Evolutionary conservation across 805 yeast genomes (phyloP).

Genomic region (Groenewaldozyma tartarivorans): DNA sequence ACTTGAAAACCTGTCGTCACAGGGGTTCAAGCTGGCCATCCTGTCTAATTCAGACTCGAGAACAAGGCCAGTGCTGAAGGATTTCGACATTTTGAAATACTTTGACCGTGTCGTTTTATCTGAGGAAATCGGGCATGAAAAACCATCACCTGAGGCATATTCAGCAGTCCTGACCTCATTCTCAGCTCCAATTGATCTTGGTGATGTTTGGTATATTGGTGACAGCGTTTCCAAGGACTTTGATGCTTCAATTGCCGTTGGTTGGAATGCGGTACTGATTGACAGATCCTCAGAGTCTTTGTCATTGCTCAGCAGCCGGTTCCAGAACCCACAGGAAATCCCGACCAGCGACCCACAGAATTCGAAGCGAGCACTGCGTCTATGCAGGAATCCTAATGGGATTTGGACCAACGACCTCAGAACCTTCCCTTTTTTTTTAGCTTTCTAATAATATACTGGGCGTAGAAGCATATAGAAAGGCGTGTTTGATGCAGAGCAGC

Average conservation of each 20-base stretch:
- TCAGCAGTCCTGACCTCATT: slow-evolving; percentile 1
- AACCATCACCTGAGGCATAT: slow-evolving; percentile 14
- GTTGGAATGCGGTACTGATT: slow-evolving; percentile 15
- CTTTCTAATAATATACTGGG: too few relatives aligned
- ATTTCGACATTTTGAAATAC: slow-evolving; percentile 7
- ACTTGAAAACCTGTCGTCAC: slow-evolving; percentile 1
- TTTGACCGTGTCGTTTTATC: slow-evolving; percentile 8
- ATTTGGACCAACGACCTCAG: too few relatives aligned
- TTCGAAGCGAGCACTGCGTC: slow-evolving; percentile 1
- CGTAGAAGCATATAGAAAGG: too few relatives aligned
- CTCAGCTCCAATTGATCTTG: background rate
- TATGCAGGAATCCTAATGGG: background rate
- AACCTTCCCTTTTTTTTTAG: too few relatives aligned
- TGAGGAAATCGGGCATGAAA: slow-evolving; percentile 16
- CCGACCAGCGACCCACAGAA: background rate
- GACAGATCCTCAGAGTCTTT: slow-evolving; percentile 9
- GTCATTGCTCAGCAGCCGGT: background rate
- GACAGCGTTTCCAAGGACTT: slow-evolving; percentile 15
- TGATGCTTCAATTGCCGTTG: slow-evolving; percentile 13
- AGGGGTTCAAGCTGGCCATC: slow-evolving; percentile 9
- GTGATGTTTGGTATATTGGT: slow-evolving; percentile 16
- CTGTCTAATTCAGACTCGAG: slow-evolving; percentile 17
- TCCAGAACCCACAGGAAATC: background rate
- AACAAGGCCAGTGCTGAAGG: slow-evolving; percentile 9
- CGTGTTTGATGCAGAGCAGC: too few relatives aligned